Base-by-base conservation (phyloP, 78 protist genomes). In the Polysphondylium violaceum region DNA sequence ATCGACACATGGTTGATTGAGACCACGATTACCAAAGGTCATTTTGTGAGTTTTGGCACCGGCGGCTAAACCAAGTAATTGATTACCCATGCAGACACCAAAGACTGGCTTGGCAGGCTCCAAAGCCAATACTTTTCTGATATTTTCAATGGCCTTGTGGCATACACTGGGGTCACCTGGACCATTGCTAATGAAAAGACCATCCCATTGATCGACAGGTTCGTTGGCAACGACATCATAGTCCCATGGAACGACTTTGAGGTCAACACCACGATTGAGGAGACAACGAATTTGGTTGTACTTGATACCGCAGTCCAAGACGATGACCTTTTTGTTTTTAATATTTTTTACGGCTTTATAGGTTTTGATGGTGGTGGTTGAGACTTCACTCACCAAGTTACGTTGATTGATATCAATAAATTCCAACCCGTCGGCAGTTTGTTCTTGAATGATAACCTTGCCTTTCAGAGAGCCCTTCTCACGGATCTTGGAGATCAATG, bases 41-140 rank as follows among this genome's bases (percentile, higher is more conserved):
- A 98, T 83, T 95, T 97, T 98, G 95, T 75, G 91, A 19, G 98
- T 94, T 56, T 6, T 69, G 40, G 94, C 97, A n/a, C 99, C 98
- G 11, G 98, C 97, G 2, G 98, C 98, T 33, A 95, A 75, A 38
- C 97, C 97, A 25, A 98, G 69, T 31, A 98, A 72, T 92, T 97
- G 98, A 93, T 98, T 97, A 12, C 99, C 99, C 55, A 98, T 97
- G 79, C 99, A 97, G 74, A 98, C 98, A 43, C 99, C 98, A 40
- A 94, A 93, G 17, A 96, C 64, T 53, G 98, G 95, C 25, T 38
- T 74, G 25, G 76, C 8, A 0, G 5, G 23, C 38, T 27, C 44
- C 23, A 77, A 21, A 29, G 51, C 64, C 29, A 97, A 33, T 8
- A 88, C 96, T 73, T 93, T 89, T 33, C 76, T 47, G 35, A 98